Conservation (phyloP, 1,139 yeast species). For the Meyerozyma smithsonii region DNA sequence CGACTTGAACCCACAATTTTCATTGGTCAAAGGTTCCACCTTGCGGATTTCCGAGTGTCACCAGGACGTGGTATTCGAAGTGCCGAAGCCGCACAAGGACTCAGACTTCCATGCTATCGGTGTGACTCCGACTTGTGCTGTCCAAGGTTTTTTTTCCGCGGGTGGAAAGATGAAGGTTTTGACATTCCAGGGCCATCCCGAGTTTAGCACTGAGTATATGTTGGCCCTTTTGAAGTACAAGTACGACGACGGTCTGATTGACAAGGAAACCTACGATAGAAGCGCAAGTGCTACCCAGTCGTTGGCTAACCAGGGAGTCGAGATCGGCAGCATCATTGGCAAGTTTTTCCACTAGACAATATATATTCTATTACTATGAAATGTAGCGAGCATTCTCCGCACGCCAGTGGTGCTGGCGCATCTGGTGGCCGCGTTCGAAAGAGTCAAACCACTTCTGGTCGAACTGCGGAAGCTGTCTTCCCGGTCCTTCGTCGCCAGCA, state of each 20-base stretch:
- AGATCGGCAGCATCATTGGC: not conserved
- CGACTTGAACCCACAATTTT: conserved; percentile 39
- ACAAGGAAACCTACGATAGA: not conserved
- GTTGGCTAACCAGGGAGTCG: not conserved
- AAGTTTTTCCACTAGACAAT: not conserved
- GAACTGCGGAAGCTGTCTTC: conserved; percentile 20
- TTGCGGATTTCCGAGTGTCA: conserved; percentile 60
- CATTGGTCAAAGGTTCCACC: conserved; percentile 28
- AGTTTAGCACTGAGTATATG: conserved; percentile 45
- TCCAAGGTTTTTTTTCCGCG: conserved; percentile 58
- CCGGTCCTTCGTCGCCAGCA: conserved; percentile 23
- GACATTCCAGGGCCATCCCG: conserved; percentile 91
- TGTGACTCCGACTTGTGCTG: conserved; percentile 45
- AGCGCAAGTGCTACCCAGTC: not conserved
- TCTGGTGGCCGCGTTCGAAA: conserved; percentile 17
- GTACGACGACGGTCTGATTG: not conserved
- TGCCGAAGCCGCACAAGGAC: conserved; percentile 32
- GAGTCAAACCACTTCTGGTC: conserved; percentile 18
- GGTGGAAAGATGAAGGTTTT: conserved; percentile 41
- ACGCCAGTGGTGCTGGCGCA: not conserved
- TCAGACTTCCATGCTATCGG: conserved; percentile 44
- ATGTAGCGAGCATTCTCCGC: not conserved
- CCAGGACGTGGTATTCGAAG: conserved; percentile 55
- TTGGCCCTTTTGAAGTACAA: conserved; percentile 13
- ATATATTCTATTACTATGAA: too few relatives aligned